Conservation (phyloP, 2,329 filamentous ascomycete species). For the Zarea fungicola region DNA sequence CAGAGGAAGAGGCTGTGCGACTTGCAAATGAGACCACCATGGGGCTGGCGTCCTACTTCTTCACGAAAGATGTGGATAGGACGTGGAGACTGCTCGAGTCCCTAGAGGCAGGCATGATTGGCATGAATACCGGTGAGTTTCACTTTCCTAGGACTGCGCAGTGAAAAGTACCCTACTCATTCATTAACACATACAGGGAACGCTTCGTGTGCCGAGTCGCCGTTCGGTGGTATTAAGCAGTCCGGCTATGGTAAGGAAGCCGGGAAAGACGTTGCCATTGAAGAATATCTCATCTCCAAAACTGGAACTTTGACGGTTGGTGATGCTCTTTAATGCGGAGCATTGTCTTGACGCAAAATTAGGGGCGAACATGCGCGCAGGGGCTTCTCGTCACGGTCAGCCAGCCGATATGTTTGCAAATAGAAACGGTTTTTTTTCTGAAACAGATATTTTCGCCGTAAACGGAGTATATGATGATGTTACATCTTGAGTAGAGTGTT, state of each 20-base stretch:
- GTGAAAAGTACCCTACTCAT: neutral
- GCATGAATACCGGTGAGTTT: conserved; percentile 28
- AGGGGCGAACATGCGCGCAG: too few species aligned
- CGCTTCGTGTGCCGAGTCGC: conserved; percentile 36
- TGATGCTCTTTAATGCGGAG: conserved; percentile 30
- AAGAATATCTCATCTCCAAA: conserved; percentile 43
- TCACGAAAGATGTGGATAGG: conserved; percentile 42
- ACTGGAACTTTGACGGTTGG: conserved; percentile 39
- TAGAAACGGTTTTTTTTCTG: too few species aligned
- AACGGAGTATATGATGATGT: too few species aligned
- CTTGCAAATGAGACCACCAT: conserved; percentile 63
- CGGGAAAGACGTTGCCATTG: conserved; percentile 42
- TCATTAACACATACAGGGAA: conserved; percentile 30
- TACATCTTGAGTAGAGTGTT: too few species aligned
- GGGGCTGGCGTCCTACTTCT: conserved; percentile 69
- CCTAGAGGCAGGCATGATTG: conserved; percentile 41
- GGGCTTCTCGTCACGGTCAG: too few species aligned
- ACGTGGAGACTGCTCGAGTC: conserved; percentile 39
- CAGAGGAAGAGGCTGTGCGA: conserved; percentile 63
- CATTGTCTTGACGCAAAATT: too few species aligned
- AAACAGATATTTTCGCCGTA: too few species aligned
- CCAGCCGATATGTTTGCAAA: too few species aligned
- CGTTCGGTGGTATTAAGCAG: conserved; percentile 45
- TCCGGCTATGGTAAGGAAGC: conserved; percentile 43
- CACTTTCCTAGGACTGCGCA: too few species aligned